Evolutionary conservation across 345 rosid species (phyloP).

Genomic region (Ceriops tagal): DNA sequence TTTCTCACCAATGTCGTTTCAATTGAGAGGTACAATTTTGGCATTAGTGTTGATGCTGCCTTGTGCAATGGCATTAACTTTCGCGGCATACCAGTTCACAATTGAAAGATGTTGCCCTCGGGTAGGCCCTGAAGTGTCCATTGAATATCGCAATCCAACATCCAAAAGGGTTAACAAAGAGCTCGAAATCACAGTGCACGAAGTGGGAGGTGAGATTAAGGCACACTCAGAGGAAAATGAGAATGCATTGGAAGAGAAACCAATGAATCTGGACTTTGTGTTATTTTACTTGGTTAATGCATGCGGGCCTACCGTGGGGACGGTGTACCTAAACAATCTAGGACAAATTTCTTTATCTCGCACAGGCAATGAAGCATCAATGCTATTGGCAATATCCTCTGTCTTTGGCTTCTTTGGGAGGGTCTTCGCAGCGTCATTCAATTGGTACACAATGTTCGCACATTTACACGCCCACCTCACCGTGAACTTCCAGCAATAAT

Average conservation of each 20-base stretch:
- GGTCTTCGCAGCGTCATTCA: slow-evolving; percentile 8
- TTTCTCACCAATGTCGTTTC: background rate
- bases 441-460: slow-evolving; percentile 22
- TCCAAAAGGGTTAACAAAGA: background rate
- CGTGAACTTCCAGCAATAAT: too few relatives aligned
- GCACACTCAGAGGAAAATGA: background rate
- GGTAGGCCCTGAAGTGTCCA: background rate
- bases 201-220: background rate
- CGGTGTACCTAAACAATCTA: slow-evolving; percentile 15
- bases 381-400: slow-evolving; percentile 12
- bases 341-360: slow-evolving; percentile 8
- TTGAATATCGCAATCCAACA: background rate
- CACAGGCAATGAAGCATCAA: slow-evolving; percentile 1
- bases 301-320: slow-evolving; percentile 15
- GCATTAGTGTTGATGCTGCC: slow-evolving; percentile 3
- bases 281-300: slow-evolving; percentile 18
- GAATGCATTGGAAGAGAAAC: background rate
- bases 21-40: slow-evolving; percentile 1
- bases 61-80: background rate
- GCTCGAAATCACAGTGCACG: background rate
- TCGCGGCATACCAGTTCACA: background rate
- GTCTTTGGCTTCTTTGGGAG: slow-evolving; percentile 18
- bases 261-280: slow-evolving; percentile 16
- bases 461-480: background rate
- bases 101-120: background rate